Conservation (phyloP, 176 grass and related monocot genomes). For the Ensete ventricosum region DNA sequence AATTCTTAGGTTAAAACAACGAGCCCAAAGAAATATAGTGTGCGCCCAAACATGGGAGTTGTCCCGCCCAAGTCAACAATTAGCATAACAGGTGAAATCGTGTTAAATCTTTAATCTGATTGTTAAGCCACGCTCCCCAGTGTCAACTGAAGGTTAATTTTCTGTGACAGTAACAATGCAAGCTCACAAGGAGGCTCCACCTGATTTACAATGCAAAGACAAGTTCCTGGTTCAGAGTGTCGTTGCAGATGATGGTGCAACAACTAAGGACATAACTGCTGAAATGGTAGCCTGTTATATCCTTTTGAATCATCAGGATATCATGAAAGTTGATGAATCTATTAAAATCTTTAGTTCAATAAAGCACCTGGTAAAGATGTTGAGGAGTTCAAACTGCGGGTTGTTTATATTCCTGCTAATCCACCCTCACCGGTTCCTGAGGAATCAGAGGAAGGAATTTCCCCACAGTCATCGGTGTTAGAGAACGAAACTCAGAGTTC, state of each 20-base stretch:
- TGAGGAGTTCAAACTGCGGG: slow-evolving; percentile 78
- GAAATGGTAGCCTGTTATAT: slow-evolving; percentile 39
- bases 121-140: neutral
- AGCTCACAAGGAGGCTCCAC: slow-evolving; percentile 63
- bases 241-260: slow-evolving; percentile 23
- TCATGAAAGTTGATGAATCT: slow-evolving; percentile 9
- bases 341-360: slow-evolving; percentile 50
- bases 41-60: slow-evolving; percentile 66
- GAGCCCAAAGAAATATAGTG: slow-evolving; percentile 68
- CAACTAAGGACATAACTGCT: slow-evolving; percentile 45
- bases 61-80: slow-evolving; percentile 39
- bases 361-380: slow-evolving; percentile 55
- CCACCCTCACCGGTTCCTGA: slow-evolving; percentile 91
- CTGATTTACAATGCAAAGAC: slow-evolving; percentile 83
- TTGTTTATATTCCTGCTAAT: slow-evolving; percentile 85
- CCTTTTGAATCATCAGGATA: slow-evolving; percentile 11
- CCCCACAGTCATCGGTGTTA: slow-evolving; percentile 30
- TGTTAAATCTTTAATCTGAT: slow-evolving; percentile 5
- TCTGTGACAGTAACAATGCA: slow-evolving; percentile 56
- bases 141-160: neutral
- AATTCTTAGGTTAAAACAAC: slow-evolving; percentile 79
- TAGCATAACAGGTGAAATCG: slow-evolving; percentile 37
- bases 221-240: slow-evolving; percentile 87
- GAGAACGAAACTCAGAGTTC: slow-evolving; percentile 47
- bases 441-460: slow-evolving; percentile 63